A percentile compares a stretch with the other conserved stretches of the same genome.
phyloP scores from a whole-genome alignment of 2,329 filamentous ascomycete species.

The Pestalotiopsis sp. region DNA sequence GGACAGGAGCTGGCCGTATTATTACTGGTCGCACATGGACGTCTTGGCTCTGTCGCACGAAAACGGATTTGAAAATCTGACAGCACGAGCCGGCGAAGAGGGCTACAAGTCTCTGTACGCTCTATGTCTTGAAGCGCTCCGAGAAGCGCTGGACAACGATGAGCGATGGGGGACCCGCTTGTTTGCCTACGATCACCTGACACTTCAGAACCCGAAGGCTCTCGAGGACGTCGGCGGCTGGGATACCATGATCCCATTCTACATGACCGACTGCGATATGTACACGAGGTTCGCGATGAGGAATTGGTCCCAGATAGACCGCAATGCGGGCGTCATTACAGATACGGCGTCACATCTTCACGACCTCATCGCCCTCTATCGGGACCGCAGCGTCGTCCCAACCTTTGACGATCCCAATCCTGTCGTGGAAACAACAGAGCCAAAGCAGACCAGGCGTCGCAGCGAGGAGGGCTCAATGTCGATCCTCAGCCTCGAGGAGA shows the following conservation, averaged over 20 bases:
- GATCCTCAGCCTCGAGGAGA: constrained; percentile 16
- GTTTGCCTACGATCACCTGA: constrained; percentile 59
- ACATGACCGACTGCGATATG: constrained; percentile 58
- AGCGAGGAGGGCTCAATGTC: constrained; percentile 14
- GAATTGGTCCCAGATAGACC: constrained; percentile 40
- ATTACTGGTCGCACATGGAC: constrained; percentile 61
- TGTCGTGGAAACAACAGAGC: constrained; percentile 13
- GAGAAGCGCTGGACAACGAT: constrained; percentile 28
- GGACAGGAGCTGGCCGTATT: constrained; percentile 43
- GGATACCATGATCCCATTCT: constrained; percentile 60
- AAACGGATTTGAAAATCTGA: constrained; percentile 34
- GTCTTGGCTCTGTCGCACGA: constrained; percentile 47
- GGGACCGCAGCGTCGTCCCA: constrained; percentile 37
- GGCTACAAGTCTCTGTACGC: constrained; percentile 44
- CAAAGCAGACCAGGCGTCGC: constrained; percentile 15
- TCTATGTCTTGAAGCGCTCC: constrained; percentile 36
- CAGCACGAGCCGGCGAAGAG: constrained; percentile 28
- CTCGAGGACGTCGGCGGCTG: constrained; percentile 53
- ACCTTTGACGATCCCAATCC: constrained; percentile 39
- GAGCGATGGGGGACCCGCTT: constrained; percentile 52
- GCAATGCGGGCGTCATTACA: constrained; percentile 41
- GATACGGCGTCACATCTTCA: constrained; percentile 46
- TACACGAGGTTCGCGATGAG: constrained; percentile 48
- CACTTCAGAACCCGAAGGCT: constrained; percentile 54
- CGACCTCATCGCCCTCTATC: constrained; percentile 45